These are phyloP conservation scores for Suillus paluster DNA, from an alignment of 768 basidiomycete genomes.

Conservation along the genomic window DNA sequence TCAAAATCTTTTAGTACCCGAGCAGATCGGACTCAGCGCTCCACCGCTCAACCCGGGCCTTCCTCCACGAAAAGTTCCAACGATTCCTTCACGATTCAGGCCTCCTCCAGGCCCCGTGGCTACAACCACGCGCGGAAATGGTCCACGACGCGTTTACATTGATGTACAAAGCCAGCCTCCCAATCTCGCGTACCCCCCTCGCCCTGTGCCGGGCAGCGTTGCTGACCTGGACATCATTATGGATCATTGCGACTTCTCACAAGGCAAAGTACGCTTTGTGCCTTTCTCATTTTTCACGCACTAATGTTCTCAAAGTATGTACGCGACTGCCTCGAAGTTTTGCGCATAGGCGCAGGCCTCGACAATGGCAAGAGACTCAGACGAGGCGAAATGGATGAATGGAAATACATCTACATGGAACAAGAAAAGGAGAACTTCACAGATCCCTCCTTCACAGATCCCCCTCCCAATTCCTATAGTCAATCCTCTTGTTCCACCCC, in stretches of 20 bases:
- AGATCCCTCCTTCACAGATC: constrained; percentile 33
- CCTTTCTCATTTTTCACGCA: background rate
- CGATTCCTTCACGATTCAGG: constrained; percentile 53
- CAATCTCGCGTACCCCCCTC: constrained; percentile 80
- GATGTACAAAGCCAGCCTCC: constrained; percentile 66
- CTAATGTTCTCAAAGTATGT: constrained; percentile 66
- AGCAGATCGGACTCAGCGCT: constrained; percentile 59
- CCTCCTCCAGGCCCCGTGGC: constrained; percentile 50
- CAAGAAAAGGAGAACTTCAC: constrained; percentile 46
- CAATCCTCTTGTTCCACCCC: constrained; percentile 19
- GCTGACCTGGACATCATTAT: constrained; percentile 89
- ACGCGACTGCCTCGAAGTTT: constrained; percentile 94
- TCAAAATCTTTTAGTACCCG: constrained; percentile 58
- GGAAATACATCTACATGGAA: constrained; percentile 90
- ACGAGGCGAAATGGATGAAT: constrained; percentile 77
- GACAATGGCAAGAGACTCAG: constrained; percentile 80
- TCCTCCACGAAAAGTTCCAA: constrained; percentile 53
- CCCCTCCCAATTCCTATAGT: constrained; percentile 36
- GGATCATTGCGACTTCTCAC: constrained; percentile 91
- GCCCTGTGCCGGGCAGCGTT: constrained; percentile 83
- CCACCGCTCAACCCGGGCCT: constrained; percentile 75
- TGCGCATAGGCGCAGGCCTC: constrained; percentile 88
- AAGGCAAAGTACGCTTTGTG: constrained; percentile 59
- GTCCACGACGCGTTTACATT: constrained; percentile 78
- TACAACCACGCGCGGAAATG: constrained; percentile 69